A percentile compares a stretch with the other conserved stretches of the same genome.
phyloP scores from a whole-genome alignment of 2,329 filamentous ascomycete species.

The Ascochyta rabiei region DNA sequence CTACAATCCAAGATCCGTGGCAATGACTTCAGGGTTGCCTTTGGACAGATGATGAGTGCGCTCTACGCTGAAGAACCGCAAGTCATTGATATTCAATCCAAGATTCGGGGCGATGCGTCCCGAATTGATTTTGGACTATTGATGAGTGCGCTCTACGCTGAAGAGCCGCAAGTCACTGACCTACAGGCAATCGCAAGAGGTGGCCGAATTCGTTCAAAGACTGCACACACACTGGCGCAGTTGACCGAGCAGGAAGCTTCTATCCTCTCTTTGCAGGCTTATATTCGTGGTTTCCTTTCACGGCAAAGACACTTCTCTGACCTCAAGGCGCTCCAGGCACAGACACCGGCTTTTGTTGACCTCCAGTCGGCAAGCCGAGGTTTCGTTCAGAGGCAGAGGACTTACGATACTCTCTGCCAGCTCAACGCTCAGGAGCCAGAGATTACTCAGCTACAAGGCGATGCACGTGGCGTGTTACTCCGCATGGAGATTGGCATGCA shows the following conservation, averaged over 20 bases:
- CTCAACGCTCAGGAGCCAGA: constrained; percentile 72
- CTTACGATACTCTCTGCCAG: constrained; percentile 68
- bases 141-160: constrained; percentile 40
- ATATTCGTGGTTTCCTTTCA: constrained; percentile 56
- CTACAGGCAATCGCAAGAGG: constrained; percentile 52
- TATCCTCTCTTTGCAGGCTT: constrained; percentile 59
- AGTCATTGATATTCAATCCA: constrained; percentile 51
- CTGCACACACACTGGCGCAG: constrained; percentile 42
- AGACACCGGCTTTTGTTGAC: constrained; percentile 62
- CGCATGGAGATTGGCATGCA: constrained; percentile 75
- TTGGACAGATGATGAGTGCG: constrained; percentile 39
- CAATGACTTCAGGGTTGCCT: constrained; percentile 33
- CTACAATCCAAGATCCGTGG: constrained; percentile 56
- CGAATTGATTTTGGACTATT: constrained; percentile 31
- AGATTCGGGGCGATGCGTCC: constrained; percentile 47
- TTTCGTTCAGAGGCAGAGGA: constrained; percentile 66
- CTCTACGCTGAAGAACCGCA: constrained; percentile 39
- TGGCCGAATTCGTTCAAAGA: constrained; percentile 37
- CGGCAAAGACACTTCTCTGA: constrained; percentile 53
- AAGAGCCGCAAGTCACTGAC: constrained; percentile 39
- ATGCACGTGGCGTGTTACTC: constrained; percentile 78
- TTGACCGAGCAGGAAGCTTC: constrained; percentile 53
- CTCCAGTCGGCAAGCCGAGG: constrained; percentile 74
- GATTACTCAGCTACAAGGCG: constrained; percentile 73
- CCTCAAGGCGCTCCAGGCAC: constrained; percentile 61